Conservation (phyloP, 768 basidiomycete genomes). For the Tubosaeta sp. region DNA sequence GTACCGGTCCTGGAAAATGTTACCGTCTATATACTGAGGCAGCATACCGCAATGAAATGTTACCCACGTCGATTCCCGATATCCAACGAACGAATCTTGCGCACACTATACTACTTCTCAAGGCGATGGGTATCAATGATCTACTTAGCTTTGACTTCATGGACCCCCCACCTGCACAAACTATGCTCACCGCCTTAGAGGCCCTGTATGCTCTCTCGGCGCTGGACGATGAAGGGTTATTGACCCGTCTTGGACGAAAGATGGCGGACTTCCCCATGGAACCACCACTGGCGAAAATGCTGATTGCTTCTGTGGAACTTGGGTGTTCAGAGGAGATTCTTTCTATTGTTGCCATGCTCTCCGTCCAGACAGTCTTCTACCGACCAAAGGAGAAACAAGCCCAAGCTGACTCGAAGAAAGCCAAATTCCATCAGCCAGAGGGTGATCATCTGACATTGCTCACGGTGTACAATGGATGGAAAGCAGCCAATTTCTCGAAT, state of each 20-base stretch:
- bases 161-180: conserved; percentile 97
- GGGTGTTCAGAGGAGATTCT: conserved; percentile 98
- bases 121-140: conserved; percentile 99
- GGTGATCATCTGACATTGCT: conserved; percentile 91
- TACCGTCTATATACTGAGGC: conserved; percentile 98
- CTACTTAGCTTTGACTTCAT: conserved; percentile 98
- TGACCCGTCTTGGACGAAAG: conserved; percentile 92
- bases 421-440: conserved; percentile 99
- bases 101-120: conserved; percentile 88
- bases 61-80: conserved; percentile 95
- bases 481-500: conserved; percentile 91
- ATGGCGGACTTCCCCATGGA: conserved; percentile 99
- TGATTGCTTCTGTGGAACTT: conserved; percentile 95
- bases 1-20: conserved; percentile 97
- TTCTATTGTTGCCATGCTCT: conserved; percentile 96
- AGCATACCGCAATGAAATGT: conserved; percentile 98
- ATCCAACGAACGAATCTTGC: conserved; percentile 95
- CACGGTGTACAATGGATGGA: conserved; percentile 99
- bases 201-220: conserved; percentile 93
- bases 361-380: conserved; percentile 95
- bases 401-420: conserved; percentile 98
- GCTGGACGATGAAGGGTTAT: conserved; percentile 91
- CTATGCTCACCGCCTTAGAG: conserved; percentile 95
- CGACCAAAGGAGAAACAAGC: conserved; percentile 99
- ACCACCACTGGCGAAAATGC: conserved; percentile 93